Evolutionary conservation across 2,329 filamentous ascomycete species (phyloP).

Genomic region (Aspergillus sp.): DNA sequence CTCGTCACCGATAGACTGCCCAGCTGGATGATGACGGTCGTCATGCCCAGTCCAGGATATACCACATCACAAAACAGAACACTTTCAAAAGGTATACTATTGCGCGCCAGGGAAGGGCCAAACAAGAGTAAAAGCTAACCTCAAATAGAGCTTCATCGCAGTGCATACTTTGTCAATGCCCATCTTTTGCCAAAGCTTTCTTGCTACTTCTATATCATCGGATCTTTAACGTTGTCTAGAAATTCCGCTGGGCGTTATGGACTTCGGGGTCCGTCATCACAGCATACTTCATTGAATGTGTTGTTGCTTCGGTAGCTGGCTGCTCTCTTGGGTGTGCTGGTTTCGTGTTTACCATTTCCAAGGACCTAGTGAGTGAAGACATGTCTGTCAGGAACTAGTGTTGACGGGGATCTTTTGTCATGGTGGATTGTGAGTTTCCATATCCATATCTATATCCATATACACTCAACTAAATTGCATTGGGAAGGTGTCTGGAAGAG

Average conservation of each 20-base stretch:
- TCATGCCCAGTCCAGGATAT: constrained; percentile 10
- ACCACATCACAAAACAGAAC: constrained; percentile 4
- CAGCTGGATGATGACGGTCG: constrained; percentile 10
- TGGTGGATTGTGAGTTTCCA: constrained; percentile 17
- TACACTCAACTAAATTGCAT: too few species aligned
- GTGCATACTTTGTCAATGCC: constrained; percentile 20
- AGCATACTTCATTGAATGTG: constrained; percentile 16
- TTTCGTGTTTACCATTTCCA: constrained; percentile 21
- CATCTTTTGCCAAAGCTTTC: constrained; percentile 18
- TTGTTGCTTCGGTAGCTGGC: constrained; percentile 11
- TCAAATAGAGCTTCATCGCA: constrained; percentile 15
- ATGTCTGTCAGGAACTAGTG: constrained; percentile 15
- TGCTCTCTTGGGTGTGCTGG: constrained; percentile 18
- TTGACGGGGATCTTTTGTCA: constrained; percentile 17
- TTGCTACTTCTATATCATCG: constrained; percentile 21
- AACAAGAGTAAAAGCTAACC: background rate
- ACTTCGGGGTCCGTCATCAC: constrained; percentile 10
- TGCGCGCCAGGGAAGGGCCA: background rate
- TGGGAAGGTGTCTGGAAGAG: too few species aligned
- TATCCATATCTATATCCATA: background rate
- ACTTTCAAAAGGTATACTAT: constrained; percentile 18
- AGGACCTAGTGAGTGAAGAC: constrained; percentile 19
- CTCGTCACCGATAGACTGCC: constrained; percentile 15
- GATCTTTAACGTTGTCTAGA: constrained; percentile 19
- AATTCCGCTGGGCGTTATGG: constrained; percentile 16